phyloP scores from a whole-genome alignment of 805 yeast genomes.

The Hanseniaspora thailandica region DNA sequence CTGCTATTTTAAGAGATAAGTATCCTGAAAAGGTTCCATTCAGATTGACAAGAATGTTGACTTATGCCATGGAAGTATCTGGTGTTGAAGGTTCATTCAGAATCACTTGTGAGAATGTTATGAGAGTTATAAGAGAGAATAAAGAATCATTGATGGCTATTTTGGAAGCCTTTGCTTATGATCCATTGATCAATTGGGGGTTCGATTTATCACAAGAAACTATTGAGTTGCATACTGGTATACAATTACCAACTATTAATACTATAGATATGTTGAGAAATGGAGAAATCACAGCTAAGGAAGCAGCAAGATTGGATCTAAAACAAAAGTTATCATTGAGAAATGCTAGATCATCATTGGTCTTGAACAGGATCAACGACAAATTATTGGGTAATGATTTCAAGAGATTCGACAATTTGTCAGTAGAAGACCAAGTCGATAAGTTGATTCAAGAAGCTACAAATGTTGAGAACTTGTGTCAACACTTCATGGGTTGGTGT shows the following conservation, averaged over 20 bases:
- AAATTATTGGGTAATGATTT: slow-evolving; percentile 92
- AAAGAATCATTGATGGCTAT: slow-evolving; percentile 96
- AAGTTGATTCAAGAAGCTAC: slow-evolving; percentile 91
- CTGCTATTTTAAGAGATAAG: slow-evolving; percentile 90
- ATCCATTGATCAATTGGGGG: slow-evolving; percentile 98
- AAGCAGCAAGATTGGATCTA: slow-evolving; percentile 56
- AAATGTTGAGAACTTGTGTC: slow-evolving; percentile 87
- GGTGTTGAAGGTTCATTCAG: slow-evolving; percentile 97
- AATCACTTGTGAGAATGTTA: slow-evolving; percentile 92
- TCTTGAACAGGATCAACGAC: slow-evolving; percentile 78
- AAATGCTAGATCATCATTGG: slow-evolving; percentile 83
- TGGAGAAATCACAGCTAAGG: slow-evolving; percentile 67
- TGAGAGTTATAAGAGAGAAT: slow-evolving; percentile 86
- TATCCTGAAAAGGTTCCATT: slow-evolving; percentile 98
- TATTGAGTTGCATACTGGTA: slow-evolving; percentile 61
- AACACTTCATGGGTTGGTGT: slow-evolving; percentile 98
- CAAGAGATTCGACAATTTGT: slow-evolving; percentile 53
- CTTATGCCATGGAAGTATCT: slow-evolving; percentile 97
- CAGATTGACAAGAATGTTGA: slow-evolving; percentile 89
- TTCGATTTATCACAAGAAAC: slow-evolving; percentile 81
- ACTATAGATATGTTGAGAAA: slow-evolving; percentile 58
- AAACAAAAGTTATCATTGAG: slow-evolving; percentile 63
- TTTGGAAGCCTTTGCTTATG: slow-evolving; percentile 94
- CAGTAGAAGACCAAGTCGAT: slow-evolving; percentile 84
- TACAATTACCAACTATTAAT: slow-evolving; percentile 53